A percentile compares a stretch with the other conserved stretches of the same genome.
phyloP scores from a whole-genome alignment of 2,329 filamentous ascomycete species.

The Aspergillus uvarum region DNA sequence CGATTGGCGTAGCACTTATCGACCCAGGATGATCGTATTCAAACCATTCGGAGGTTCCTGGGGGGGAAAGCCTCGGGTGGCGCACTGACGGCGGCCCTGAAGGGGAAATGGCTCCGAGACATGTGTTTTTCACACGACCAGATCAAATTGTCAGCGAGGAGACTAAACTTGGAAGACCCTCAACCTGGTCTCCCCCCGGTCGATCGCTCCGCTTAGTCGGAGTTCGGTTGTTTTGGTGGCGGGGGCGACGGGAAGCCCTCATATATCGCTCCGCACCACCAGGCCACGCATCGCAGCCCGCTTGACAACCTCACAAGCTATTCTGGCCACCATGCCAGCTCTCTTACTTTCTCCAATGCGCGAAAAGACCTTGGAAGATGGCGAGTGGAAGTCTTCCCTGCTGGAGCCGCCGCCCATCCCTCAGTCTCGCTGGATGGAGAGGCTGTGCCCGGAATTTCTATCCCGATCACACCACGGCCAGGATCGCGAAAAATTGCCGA shows the following conservation, averaged over 20 bases:
- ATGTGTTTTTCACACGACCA: not conserved
- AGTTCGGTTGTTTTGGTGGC: not conserved
- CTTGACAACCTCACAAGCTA: not conserved
- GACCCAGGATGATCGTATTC: not conserved
- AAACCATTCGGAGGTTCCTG: not conserved
- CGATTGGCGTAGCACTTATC: not conserved
- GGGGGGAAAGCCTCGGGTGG: constrained; percentile 1
- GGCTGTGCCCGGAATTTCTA: not conserved
- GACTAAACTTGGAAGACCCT: not conserved
- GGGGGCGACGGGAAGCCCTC: not conserved
- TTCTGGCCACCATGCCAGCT: constrained; percentile 1
- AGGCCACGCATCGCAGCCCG: not conserved
- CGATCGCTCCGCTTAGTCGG: not conserved
- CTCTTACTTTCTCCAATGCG: not conserved
- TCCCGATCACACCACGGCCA: not conserved
- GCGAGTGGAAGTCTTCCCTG: not conserved
- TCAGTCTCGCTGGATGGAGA: not conserved
- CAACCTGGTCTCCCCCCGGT: not conserved
- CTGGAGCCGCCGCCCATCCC: not conserved
- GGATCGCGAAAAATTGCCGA: not conserved
- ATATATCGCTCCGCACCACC: constrained; percentile 2
- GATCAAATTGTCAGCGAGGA: too few relatives aligned
- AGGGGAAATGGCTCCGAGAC: constrained; percentile 3
- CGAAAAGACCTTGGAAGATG: not conserved
- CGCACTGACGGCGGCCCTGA: not conserved